Percentiles rank a stretch among this genome's conserved stretches.
phyloP scores from a whole-genome alignment of 2,329 filamentous ascomycete species.

The Trichophyton simii region DNA sequence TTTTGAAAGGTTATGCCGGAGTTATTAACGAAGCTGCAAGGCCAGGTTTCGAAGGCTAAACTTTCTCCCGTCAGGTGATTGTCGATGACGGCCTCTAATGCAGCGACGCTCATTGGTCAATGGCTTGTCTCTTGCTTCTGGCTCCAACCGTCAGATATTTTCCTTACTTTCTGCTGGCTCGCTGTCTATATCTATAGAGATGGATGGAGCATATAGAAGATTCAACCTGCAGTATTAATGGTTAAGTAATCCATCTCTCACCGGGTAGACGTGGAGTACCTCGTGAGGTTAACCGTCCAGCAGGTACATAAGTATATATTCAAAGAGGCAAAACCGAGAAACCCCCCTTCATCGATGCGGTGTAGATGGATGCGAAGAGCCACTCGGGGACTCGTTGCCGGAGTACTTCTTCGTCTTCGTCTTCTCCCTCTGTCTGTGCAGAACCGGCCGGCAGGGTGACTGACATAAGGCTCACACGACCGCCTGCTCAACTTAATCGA shows the following conservation, averaged over 20 bases:
- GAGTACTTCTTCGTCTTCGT: background rate
- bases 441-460: background rate
- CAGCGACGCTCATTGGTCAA: background rate
- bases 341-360: background rate
- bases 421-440: background rate
- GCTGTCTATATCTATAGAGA: background rate
- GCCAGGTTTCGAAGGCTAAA: too few species aligned
- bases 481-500: slow-evolving; percentile 1
- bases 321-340: background rate
- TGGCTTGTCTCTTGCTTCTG: background rate
- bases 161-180: background rate
- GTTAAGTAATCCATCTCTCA: too few species aligned
- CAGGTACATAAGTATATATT: background rate
- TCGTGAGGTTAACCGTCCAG: too few species aligned
- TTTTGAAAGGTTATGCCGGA: too few species aligned
- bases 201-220: background rate
- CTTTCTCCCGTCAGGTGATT: background rate
- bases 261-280: background rate
- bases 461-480: background rate
- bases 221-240: too few species aligned
- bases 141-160: background rate
- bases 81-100: background rate
- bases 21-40: too few species aligned
- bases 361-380: background rate
- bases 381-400: background rate